Percentiles rank a stretch among this genome's conserved stretches.
phyloP scores from a whole-genome alignment of 2,329 filamentous ascomycete species.

The Alternaria novae-zelandiae region DNA sequence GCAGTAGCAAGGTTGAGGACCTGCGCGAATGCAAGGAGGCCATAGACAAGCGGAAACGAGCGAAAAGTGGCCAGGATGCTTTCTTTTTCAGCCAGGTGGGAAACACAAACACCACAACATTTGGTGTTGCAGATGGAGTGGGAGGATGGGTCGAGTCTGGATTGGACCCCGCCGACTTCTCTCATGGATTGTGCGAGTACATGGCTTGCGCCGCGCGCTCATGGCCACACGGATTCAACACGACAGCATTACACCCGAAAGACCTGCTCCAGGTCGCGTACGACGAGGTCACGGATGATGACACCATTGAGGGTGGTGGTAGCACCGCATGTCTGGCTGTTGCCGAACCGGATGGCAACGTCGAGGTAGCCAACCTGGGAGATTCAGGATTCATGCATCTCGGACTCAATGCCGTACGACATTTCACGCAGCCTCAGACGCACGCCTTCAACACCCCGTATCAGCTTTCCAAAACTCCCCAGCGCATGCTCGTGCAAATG shows the following conservation, averaged over 20 bases:
- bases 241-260: conserved; percentile 63
- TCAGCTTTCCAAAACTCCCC: conserved; percentile 87
- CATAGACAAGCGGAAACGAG: conserved; percentile 66
- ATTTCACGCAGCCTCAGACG: conserved; percentile 84
- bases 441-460: conserved; percentile 98
- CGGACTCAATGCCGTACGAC: conserved; percentile 82
- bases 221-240: conserved; percentile 53
- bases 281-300: conserved; percentile 77
- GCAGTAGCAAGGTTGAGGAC: conserved; percentile 29
- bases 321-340: conserved; percentile 92
- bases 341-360: conserved; percentile 71
- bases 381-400: conserved; percentile 94
- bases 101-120: conserved; percentile 72
- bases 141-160: conserved; percentile 94
- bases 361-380: conserved; percentile 92
- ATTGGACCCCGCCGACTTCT: conserved; percentile 93
- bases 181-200: conserved; percentile 89
- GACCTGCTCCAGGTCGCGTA: conserved; percentile 83
- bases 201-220: conserved; percentile 80
- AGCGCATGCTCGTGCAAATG: conserved; percentile 77
- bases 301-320: conserved; percentile 77
- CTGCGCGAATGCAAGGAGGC: conserved; percentile 39
- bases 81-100: conserved; percentile 90
- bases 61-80: conserved; percentile 89
- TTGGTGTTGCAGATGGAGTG: conserved; percentile 93